Percentiles rank a stretch among this genome's conserved stretches.
Evolutionary conservation across 2,329 filamentous ascomycete genomes (phyloP).

Genomic region (Pseudonectria foliicola): DNA sequence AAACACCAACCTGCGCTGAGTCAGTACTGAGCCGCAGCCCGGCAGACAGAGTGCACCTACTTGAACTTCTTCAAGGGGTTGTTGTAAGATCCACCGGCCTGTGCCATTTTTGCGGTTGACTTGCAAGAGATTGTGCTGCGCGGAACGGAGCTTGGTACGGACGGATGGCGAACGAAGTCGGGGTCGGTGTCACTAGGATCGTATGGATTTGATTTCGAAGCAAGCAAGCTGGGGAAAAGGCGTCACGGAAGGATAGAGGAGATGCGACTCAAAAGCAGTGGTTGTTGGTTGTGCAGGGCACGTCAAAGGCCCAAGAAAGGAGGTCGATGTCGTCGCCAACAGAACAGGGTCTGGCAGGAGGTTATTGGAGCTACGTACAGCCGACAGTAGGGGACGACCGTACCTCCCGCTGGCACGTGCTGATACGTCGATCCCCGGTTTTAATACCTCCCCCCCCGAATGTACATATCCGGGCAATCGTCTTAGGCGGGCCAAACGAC

Average conservation of each 20-base stretch:
- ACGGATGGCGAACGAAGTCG: too few species aligned
- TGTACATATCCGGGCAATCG: too few species aligned
- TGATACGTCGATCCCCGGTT: slow-evolving; percentile 14
- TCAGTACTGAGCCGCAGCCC: slow-evolving; percentile 16
- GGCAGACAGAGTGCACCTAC: slow-evolving; percentile 39
- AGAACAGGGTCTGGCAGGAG: slow-evolving; percentile 21
- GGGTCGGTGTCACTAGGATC: too few species aligned
- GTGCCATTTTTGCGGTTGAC: slow-evolving; percentile 59
- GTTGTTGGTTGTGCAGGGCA: slow-evolving; percentile 13
- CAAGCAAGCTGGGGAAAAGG: slow-evolving; percentile 1
- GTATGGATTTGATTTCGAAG: too few species aligned
- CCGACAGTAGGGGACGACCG: neutral
- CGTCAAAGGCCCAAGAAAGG: slow-evolving; percentile 18
- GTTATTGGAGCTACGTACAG: slow-evolving; percentile 11
- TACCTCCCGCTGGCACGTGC: slow-evolving; percentile 19
- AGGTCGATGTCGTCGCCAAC: slow-evolving; percentile 17
- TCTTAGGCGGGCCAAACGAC: slow-evolving; percentile 1
- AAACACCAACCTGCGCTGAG: slow-evolving; percentile 71
- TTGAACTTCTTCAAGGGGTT: slow-evolving; percentile 99
- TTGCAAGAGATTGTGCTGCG: too few species aligned
- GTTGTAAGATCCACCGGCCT: slow-evolving; percentile 81
- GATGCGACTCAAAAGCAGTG: slow-evolving; percentile 12
- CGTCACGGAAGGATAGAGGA: slow-evolving; percentile 2
- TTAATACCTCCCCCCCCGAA: neutral
- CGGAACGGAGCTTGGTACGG: too few species aligned